Percentiles rank a stretch among this genome's conserved stretches.
Conservation (phyloP, 2,329 filamentous ascomycete genomes). For the Fusarium sororula region DNA sequence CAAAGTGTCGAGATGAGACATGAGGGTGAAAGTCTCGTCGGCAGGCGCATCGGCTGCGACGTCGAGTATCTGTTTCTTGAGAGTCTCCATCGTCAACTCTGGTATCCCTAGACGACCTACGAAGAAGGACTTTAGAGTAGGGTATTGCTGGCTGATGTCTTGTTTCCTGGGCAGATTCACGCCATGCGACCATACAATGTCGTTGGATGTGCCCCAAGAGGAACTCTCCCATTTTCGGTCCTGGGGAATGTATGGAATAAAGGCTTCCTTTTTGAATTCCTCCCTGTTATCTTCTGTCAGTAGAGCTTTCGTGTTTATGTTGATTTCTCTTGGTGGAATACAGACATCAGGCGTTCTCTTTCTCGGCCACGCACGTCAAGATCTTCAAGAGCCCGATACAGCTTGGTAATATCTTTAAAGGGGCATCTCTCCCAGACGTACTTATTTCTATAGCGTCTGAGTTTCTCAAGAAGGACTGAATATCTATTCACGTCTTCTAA, state of each 20-base stretch:
- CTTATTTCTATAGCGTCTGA: no score
- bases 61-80: fast-evolving
- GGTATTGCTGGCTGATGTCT: background rate
- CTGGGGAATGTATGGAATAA: no score
- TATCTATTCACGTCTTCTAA: background rate
- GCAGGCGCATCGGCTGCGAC: background rate
- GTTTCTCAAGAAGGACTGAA: no score
- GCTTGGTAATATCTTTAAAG: no score
- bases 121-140: fast-evolving
- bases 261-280: background rate
- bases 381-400: background rate
- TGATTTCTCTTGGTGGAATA: background rate
- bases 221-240: no score
- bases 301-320: no score
- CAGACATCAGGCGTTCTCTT: background rate
- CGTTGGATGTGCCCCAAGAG: no score
- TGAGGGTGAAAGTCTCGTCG: fast-evolving
- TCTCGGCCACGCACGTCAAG: background rate
- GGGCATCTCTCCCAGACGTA: no score
- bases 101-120: background rate
- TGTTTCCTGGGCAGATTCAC: background rate
- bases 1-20: background rate
- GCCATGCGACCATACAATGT: background rate
- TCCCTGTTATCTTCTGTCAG: fast-evolving
- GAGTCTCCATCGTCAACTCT: fast-evolving